Percentiles rank a stretch among this genome's conserved stretches.
Conservation (phyloP, 192 early-diverging fungal species). For the Coemansia sp. region DNA sequence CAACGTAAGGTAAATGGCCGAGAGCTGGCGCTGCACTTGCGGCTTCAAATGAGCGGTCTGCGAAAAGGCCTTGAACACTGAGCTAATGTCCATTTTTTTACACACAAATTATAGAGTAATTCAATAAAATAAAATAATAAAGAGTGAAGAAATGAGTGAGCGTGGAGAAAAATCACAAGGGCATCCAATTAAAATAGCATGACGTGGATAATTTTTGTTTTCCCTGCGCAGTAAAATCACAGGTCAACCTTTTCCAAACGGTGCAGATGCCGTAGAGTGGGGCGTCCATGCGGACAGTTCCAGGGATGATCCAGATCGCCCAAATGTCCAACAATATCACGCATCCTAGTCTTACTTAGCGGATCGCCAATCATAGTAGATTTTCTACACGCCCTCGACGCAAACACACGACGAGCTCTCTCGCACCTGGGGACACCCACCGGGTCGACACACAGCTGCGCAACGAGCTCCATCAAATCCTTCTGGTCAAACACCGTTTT, state of each 20-base stretch:
- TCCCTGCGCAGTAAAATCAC: not conserved
- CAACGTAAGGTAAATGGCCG: constrained; percentile 26
- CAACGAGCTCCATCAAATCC: constrained; percentile 44
- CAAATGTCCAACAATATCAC: constrained; percentile 77
- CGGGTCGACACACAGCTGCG: constrained; percentile 43
- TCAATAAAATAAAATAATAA: not conserved
- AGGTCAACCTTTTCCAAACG: constrained; percentile 33
- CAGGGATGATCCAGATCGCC: constrained; percentile 90
- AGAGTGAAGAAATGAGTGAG: not conserved
- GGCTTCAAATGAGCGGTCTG: constrained; percentile 20
- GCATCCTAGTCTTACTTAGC: constrained; percentile 71
- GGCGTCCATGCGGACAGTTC: constrained; percentile 97
- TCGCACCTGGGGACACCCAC: constrained; percentile 67
- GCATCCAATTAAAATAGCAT: not conserved
- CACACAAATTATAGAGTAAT: not conserved
- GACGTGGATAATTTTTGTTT: not conserved
- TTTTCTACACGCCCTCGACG: constrained; percentile 86
- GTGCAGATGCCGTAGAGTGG: constrained; percentile 87
- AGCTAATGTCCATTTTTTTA: not conserved
- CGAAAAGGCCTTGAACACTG: constrained; percentile 19
- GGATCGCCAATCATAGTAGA: constrained; percentile 91
- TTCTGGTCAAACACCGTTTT: constrained; percentile 70
- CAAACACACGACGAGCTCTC: constrained; percentile 72
- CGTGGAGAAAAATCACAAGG: not conserved
- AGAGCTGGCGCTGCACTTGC: constrained; percentile 22